Percentiles rank a stretch among this genome's conserved stretches.
phyloP scores from a whole-genome alignment of 495 filamentous ascomycete genomes.

The Penicillium bialowiezense region DNA sequence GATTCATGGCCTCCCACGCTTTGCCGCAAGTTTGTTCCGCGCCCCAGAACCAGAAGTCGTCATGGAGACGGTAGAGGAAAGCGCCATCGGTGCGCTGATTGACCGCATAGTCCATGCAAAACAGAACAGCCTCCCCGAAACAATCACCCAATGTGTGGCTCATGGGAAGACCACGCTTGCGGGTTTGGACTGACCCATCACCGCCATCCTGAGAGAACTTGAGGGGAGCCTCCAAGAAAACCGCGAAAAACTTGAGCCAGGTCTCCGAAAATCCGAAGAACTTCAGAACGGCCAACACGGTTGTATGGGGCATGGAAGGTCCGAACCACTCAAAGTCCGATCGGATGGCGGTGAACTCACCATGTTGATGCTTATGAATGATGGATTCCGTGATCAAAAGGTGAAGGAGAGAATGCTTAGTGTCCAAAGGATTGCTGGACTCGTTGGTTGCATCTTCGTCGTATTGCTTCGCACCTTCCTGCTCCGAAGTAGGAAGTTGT shows the following conservation, averaged over 20 bases:
- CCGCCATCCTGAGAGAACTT: conserved; percentile 55
- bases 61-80: conserved; percentile 60
- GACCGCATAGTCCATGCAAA: conserved; percentile 64
- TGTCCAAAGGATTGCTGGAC: conserved; percentile 45
- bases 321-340: conserved; percentile 63
- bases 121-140: conserved; percentile 60
- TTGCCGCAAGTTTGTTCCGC: conserved; percentile 49
- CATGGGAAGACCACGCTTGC: conserved; percentile 57
- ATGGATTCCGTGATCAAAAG: conserved; percentile 61
- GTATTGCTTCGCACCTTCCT: conserved; percentile 24
- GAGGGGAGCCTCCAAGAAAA: conserved; percentile 58
- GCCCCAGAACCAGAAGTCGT: conserved; percentile 72
- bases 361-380: conserved; percentile 54
- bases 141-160: conserved; percentile 58
- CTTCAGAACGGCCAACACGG: conserved; percentile 50
- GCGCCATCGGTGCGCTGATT: conserved; percentile 54
- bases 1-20: conserved; percentile 57
- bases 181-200: conserved; percentile 34
- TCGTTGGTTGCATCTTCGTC: conserved; percentile 22
- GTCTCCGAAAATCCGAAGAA: conserved; percentile 60
- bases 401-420: conserved; percentile 60
- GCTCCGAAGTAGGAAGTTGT: conserved; percentile 34
- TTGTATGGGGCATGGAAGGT: conserved; percentile 58
- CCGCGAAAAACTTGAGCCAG: conserved; percentile 62
- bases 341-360: conserved; percentile 57